Conservation (phyloP, 129 eudicot species). For the Arctium lappa region DNA sequence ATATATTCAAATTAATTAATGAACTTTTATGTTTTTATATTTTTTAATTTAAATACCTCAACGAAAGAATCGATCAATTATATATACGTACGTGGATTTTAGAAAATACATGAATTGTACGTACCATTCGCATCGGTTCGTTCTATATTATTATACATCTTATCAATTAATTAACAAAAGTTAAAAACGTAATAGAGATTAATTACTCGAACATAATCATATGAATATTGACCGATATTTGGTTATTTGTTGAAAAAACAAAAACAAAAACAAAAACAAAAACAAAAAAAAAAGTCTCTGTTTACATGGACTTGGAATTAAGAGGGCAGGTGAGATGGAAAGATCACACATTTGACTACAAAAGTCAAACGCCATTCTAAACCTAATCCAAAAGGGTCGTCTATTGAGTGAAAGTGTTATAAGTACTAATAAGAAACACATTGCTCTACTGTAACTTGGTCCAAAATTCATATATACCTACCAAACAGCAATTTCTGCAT, state of each 20-base stretch:
- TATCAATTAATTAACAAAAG: not conserved
- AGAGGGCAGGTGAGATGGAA: conserved; percentile 2
- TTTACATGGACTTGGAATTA: not conserved
- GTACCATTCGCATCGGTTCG: not conserved
- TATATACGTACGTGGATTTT: no score
- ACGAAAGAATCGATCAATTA: no score
- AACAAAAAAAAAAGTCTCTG: not conserved
- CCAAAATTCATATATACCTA: conserved; percentile 20
- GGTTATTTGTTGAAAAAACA: not conserved
- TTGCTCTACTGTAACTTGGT: conserved; percentile 9
- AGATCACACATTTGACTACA: conserved; percentile 13
- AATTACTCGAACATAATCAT: not conserved
- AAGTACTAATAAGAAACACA: conserved; percentile 21
- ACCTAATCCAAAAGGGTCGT: conserved; percentile 21
- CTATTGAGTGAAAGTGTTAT: conserved; percentile 20
- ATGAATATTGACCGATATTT: not conserved
- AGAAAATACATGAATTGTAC: no score
- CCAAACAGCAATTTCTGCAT: conserved; percentile 13
- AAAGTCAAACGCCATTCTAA: conserved; percentile 23
- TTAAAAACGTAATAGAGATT: not conserved
- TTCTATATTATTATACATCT: not conserved
- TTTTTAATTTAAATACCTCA: no score
- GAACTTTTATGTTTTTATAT: no score
- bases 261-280: not conserved
- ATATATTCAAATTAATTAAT: no score